phyloP scores from a whole-genome alignment of 1,139 yeast genomes.

The Debaryomyces sp. region DNA sequence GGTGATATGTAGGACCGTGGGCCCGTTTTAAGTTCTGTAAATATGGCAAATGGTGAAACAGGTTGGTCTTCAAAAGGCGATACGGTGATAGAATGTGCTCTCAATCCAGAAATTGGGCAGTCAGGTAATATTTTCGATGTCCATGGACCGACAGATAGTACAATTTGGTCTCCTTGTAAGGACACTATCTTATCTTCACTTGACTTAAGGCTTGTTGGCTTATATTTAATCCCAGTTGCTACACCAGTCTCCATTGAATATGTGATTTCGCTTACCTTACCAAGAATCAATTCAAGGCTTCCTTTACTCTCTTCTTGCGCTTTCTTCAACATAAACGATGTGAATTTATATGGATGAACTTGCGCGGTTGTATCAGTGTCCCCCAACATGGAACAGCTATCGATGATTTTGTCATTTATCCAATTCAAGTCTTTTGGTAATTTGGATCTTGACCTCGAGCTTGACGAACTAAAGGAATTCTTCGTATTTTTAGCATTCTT shows the following conservation, averaged over 20 bases:
- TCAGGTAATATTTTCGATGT: constrained; percentile 86
- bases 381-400: constrained; percentile 80
- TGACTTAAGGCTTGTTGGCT: constrained; percentile 57
- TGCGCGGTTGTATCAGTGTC: constrained; percentile 92
- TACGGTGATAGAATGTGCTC: constrained; percentile 94
- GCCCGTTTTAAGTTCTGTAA: constrained; percentile 80
- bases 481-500: constrained; percentile 33
- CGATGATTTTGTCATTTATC: constrained; percentile 69
- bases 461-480: constrained; percentile 33
- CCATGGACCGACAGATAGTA: constrained; percentile 96
- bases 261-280: constrained; percentile 73
- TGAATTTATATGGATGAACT: constrained; percentile 93
- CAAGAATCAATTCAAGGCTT: constrained; percentile 80
- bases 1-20: constrained; percentile 76
- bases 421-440: constrained; percentile 81
- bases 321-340: constrained; percentile 75
- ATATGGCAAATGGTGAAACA: constrained; percentile 91
- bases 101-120: constrained; percentile 87
- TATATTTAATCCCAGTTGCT: constrained; percentile 67
- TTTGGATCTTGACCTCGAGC: constrained; percentile 21
- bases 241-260: constrained; percentile 64
- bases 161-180: constrained; percentile 70
- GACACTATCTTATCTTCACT: constrained; percentile 32
- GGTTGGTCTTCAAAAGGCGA: constrained; percentile 70
- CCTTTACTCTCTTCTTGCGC: constrained; percentile 74